A percentile compares a stretch with the other conserved stretches of the same genome.
Evolutionary conservation across 1,139 yeast species (phyloP).

Genomic region (Pneumocystis sp.): DNA sequence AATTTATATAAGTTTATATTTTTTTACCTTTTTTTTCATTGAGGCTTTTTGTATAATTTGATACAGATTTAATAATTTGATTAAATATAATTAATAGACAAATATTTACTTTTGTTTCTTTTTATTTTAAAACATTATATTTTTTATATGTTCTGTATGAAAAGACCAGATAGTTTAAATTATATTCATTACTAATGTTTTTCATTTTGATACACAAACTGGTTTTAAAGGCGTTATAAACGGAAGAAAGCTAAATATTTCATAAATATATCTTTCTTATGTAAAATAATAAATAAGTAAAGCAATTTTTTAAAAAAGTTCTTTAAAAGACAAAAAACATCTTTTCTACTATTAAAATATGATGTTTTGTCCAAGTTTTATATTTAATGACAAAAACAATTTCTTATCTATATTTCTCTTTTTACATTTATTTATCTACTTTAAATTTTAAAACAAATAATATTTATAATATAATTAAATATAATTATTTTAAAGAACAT

Average conservation of each 20-base stretch:
- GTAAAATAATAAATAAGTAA: neutral
- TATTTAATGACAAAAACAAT: neutral
- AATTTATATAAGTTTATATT: too few relatives aligned
- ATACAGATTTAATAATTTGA: too few relatives aligned
- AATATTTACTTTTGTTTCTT: too few relatives aligned
- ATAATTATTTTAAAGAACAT: too few relatives aligned
- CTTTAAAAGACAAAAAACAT: neutral
- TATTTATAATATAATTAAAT: neutral
- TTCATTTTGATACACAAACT: too few relatives aligned
- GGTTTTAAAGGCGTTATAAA: too few relatives aligned
- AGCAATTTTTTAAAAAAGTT: neutral
- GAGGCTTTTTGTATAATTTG: neutral
- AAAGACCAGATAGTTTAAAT: neutral
- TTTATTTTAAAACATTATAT: neutral
- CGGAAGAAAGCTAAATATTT: too few relatives aligned
- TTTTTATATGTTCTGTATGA: too few relatives aligned
- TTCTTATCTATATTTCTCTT: neutral
- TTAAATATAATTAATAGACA: neutral
- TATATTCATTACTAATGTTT: neutral
- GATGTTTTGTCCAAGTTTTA: neutral
- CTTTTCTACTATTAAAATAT: neutral
- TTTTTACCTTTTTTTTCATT: neutral
- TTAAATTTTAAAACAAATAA: neutral
- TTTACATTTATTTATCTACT: neutral
- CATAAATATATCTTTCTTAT: neutral